These are phyloP conservation scores for Geotrichum reessii DNA, from an alignment of 1,139 yeast genomes.

Conservation along the genomic window DNA sequence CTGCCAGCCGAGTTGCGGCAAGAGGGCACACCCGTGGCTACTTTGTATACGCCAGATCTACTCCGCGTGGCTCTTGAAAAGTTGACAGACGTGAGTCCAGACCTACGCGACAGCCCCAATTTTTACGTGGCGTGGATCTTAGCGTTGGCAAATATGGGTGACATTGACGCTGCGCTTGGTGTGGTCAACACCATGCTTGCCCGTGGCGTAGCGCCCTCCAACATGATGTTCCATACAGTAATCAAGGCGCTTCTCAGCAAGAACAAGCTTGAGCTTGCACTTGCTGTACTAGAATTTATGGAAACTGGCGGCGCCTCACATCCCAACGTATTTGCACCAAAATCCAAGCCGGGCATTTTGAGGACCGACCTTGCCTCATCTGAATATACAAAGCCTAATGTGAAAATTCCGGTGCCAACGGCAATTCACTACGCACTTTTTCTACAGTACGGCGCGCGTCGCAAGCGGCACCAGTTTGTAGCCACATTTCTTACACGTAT, in stretches of 20 bases:
- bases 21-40: neutral
- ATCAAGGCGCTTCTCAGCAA: slow-evolving; percentile 25
- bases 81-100: slow-evolving; percentile 22
- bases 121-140: slow-evolving; percentile 31
- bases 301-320: slow-evolving; percentile 18
- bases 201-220: slow-evolving; percentile 23
- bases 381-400: neutral
- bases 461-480: slow-evolving; percentile 22
- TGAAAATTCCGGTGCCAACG: slow-evolving; percentile 21
- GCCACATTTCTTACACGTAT: slow-evolving; percentile 22
- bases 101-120: slow-evolving; percentile 23
- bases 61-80: slow-evolving; percentile 2
- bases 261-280: slow-evolving; percentile 22
- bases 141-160: slow-evolving; percentile 27
- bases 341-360: neutral
- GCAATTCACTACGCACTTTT: slow-evolving; percentile 26
- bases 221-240: slow-evolving; percentile 22
- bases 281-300: slow-evolving; percentile 22
- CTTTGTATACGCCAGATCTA: neutral
- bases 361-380: neutral
- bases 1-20: neutral
- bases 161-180: slow-evolving; percentile 25
- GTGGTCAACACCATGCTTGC: slow-evolving; percentile 28
- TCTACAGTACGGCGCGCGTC: slow-evolving; percentile 27
- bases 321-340: neutral